Evolutionary conservation across 331 rosid species (phyloP), one percentile per base, ranked within the genome.

Genomic region (Dryas integrifolia): DNA sequence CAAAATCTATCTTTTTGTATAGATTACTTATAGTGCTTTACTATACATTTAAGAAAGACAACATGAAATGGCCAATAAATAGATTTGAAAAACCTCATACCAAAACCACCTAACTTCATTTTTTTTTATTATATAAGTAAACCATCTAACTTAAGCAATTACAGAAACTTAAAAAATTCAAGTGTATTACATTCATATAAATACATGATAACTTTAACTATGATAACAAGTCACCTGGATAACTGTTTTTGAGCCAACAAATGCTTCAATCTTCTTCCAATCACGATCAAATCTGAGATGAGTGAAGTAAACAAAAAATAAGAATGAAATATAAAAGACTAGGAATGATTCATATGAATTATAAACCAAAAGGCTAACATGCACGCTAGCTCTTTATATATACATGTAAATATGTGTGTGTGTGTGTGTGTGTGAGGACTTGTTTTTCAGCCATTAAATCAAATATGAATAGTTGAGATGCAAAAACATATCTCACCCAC

Each of bases 201-300:
- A 76, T 59, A 39, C 7, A 48, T 48, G 30, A 14, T 21, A 61
- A 56, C 9, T 43, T 50, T 21, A 57, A 24, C 15, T 40, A 48
- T 26, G 47, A 52, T 64, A 21, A 48, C 14, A 61, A 12, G 9
- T 67, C 72, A 94, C 98, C 97, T 94, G 98, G 73, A 94, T 91
- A 76, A 92, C 98, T 9, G 96, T 88, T 82, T 95, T 91, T 43
- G 99, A 87, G 50, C 96, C 97, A 8, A 95, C 87, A 85, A 88
- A 95, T 64, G 97, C 97, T 89, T 88, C 97, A 76, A 95, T 95
- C 86, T 92, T 95, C 85, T 92, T 95, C 99, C 99, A 95, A 77
- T 95, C 99, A n/a, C 98, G 96, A 69, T 92, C 96, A 35, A 92
- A 95, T 78, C 99, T 95, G 87, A 62, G 59, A 5, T 6, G 50